These are phyloP conservation scores for Rhododendron henanense DNA, from an alignment of 148 eudicot genomes.

Conservation along the genomic window DNA sequence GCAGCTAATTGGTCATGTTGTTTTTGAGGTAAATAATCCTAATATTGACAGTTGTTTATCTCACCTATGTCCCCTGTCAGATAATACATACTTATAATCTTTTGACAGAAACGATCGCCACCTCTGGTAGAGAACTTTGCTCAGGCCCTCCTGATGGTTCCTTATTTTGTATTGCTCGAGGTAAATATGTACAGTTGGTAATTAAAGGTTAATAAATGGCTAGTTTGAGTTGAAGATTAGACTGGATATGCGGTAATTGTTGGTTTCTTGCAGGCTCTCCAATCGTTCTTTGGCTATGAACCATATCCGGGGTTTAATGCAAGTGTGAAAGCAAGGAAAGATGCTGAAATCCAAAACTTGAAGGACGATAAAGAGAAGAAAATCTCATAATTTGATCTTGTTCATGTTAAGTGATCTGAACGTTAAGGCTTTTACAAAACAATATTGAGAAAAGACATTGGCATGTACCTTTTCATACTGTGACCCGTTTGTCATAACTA, in stretches of 20 bases:
- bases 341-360: constrained; percentile 62
- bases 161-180: constrained; percentile 84
- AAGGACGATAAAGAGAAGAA: constrained; percentile 63
- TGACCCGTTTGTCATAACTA: not conserved
- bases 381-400: not conserved
- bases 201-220: not conserved
- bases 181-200: constrained; percentile 26
- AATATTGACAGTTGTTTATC: not conserved
- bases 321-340: constrained; percentile 52
- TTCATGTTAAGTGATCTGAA: not conserved
- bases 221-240: not conserved
- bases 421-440: not conserved
- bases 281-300: constrained; percentile 57
- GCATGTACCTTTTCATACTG: not conserved
- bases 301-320: constrained; percentile 84
- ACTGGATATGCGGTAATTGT: not conserved
- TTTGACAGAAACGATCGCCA: constrained; percentile 76
- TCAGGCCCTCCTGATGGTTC: constrained; percentile 88
- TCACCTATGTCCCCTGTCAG: not conserved
- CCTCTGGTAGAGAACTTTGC: constrained; percentile 69
- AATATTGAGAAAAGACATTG: not conserved
- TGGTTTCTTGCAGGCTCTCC: constrained; percentile 49
- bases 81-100: constrained; percentile 20
- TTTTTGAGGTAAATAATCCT: constrained; percentile 50
- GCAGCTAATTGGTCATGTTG: constrained; percentile 68